Evolutionary conservation across 2,329 filamentous ascomycete genomes (phyloP).

Genomic region (Aspergillus amoenus): DNA sequence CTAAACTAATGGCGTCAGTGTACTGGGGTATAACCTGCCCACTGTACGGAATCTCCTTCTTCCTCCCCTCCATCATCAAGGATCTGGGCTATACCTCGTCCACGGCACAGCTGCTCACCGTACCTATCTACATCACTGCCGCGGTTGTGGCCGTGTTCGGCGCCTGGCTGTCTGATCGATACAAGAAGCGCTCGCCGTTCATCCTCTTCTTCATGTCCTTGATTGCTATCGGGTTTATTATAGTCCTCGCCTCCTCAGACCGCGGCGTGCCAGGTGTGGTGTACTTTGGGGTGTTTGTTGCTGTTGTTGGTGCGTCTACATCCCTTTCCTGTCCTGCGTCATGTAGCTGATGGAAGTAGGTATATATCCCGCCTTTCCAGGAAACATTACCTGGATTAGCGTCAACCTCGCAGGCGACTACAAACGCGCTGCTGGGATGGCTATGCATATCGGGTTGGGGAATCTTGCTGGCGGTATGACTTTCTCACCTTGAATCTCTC

Average conservation of each 20-base stretch:
- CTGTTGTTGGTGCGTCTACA: constrained; percentile 41
- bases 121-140: constrained; percentile 43
- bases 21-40: constrained; percentile 45
- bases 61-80: constrained; percentile 43
- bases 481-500: background rate
- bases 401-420: constrained; percentile 59
- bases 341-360: constrained; percentile 21
- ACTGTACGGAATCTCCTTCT: constrained; percentile 43
- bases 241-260: constrained; percentile 42
- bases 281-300: constrained; percentile 50
- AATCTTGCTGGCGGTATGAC: constrained; percentile 46
- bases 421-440: constrained; percentile 62
- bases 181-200: constrained; percentile 55
- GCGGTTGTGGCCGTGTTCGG: constrained; percentile 40
- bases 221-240: constrained; percentile 59
- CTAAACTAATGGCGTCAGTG: constrained; percentile 24
- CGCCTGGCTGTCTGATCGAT: constrained; percentile 59
- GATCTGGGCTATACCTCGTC: constrained; percentile 41
- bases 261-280: constrained; percentile 42
- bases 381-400: constrained; percentile 56
- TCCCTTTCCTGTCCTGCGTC: background rate
- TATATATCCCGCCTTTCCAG: constrained; percentile 48
- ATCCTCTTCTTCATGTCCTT: constrained; percentile 54
- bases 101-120: constrained; percentile 42
- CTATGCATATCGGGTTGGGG: constrained; percentile 62